These are phyloP conservation scores for Kwoniella bestiolae DNA, from an alignment of 768 basidiomycete genomes.

Conservation along the genomic window DNA sequence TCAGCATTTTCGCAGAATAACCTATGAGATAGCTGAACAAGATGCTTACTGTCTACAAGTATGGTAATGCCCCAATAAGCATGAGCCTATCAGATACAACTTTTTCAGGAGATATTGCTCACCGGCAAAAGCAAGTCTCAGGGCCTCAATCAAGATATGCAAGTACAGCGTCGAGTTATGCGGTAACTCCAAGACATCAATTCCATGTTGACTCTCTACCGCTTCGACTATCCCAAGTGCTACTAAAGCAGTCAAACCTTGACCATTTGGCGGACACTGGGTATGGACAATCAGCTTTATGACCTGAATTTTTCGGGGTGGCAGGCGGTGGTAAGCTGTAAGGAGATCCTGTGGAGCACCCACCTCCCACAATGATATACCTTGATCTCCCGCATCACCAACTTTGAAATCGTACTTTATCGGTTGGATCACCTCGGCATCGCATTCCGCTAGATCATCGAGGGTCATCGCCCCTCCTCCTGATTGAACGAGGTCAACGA, in stretches of 20 bases:
- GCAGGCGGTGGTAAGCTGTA: neutral
- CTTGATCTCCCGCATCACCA: conserved; percentile 63
- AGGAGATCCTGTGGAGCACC: too few species aligned
- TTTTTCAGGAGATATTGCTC: conserved; percentile 30
- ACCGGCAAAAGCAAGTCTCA: conserved; percentile 76
- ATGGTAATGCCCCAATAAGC: too few species aligned
- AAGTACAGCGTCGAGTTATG: conserved; percentile 90
- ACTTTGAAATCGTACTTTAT: conserved; percentile 78
- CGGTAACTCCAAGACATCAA: conserved; percentile 75
- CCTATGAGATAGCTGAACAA: neutral
- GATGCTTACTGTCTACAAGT: neutral
- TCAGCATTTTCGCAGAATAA: neutral
- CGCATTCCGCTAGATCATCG: conserved; percentile 85
- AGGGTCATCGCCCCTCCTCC: conserved; percentile 92
- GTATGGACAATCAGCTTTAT: neutral
- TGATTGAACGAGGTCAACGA: conserved; percentile 67
- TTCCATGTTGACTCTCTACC: conserved; percentile 74
- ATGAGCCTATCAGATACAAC: neutral
- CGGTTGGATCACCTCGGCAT: conserved; percentile 79
- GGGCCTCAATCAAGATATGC: conserved; percentile 81
- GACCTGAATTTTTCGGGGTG: too few species aligned
- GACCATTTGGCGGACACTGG: conserved; percentile 94
- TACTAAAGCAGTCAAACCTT: conserved; percentile 92
- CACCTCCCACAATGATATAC: conserved; percentile 91
- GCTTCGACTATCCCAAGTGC: conserved; percentile 91